A percentile compares a stretch with the other conserved stretches of the same genome.
Evolutionary conservation across 805 yeast species (phyloP).

Genomic region (Zygotorulaspora chibaensis): DNA sequence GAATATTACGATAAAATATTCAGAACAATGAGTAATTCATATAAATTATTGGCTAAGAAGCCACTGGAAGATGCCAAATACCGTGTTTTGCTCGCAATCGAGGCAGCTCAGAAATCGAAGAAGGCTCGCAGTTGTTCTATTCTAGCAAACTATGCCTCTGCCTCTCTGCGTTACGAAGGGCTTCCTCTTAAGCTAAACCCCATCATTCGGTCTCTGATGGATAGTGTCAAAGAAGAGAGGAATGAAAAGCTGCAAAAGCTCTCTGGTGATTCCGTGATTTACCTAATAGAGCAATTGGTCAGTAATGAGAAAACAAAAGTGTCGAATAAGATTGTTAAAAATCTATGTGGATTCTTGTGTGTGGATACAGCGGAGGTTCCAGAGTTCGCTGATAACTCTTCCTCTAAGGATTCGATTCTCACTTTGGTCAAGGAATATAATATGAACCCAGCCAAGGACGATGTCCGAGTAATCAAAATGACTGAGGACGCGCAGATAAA

Average conservation of each 20-base stretch:
- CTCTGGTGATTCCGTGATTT: conserved; percentile 65
- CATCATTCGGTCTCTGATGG: conserved; percentile 86
- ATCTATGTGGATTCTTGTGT: conserved; percentile 87
- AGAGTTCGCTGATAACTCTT: conserved; percentile 67
- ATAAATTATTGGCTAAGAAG: conserved; percentile 64
- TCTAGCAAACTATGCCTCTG: conserved; percentile 72
- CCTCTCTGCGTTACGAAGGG: conserved; percentile 54
- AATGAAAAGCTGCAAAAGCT: conserved; percentile 61
- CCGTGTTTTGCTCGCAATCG: conserved; percentile 60
- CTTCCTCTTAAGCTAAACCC: conserved; percentile 90
- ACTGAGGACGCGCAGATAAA: conserved; percentile 73
- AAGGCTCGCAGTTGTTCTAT: conserved; percentile 54
- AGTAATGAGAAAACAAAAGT: conserved; percentile 60
- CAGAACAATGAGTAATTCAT: conserved; percentile 58
- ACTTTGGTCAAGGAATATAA: conserved; percentile 79
- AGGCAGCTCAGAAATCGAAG: conserved; percentile 57
- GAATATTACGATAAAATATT: conserved; percentile 65
- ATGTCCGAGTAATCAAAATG: conserved; percentile 55
- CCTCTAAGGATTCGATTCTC: conserved; percentile 51
- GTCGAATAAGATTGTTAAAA: conserved; percentile 83
- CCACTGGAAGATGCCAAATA: conserved; percentile 75
- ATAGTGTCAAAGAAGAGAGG: conserved; percentile 76
- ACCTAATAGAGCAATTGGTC: conserved; percentile 57
- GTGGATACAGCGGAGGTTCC: conserved; percentile 97
- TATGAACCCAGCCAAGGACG: conserved; percentile 55